These are phyloP conservation scores for Tulasnella sp. DNA, from an alignment of 768 basidiomycete species.

Conservation along the genomic window DNA sequence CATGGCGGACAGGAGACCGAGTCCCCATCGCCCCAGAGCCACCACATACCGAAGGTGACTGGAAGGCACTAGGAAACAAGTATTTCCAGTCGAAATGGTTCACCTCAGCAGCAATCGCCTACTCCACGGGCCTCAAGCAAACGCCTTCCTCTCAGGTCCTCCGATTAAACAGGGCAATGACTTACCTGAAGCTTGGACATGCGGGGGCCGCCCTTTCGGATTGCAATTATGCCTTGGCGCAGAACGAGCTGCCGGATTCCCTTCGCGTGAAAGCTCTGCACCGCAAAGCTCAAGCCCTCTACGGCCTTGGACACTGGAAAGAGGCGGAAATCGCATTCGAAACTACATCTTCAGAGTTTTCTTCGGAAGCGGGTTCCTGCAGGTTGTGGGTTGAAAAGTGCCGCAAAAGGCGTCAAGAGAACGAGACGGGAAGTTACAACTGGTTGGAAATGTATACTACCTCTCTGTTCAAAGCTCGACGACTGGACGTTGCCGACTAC, in stretches of 20 bases:
- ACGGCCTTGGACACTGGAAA: conserved; percentile 33
- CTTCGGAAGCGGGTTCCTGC: conserved; percentile 23
- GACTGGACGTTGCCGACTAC: conserved; percentile 36
- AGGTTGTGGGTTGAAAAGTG: conserved; percentile 33
- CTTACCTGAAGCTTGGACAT: conserved; percentile 35
- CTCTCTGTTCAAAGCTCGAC: conserved; percentile 26
- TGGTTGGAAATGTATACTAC: conserved; percentile 35
- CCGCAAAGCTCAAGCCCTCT: conserved; percentile 33
- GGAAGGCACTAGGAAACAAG: conserved; percentile 29
- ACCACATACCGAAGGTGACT: background rate
- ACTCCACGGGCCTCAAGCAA: conserved; percentile 33
- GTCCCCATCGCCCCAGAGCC: background rate
- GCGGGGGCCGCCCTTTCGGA: conserved; percentile 36
- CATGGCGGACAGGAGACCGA: conserved; percentile 16
- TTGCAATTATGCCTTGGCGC: conserved; percentile 32
- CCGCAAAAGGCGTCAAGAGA: conserved; percentile 33
- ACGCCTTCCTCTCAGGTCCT: conserved; percentile 33
- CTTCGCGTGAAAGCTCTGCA: conserved; percentile 35
- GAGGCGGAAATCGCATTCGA: conserved; percentile 28
- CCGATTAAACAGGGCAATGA: conserved; percentile 37
- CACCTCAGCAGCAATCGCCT: conserved; percentile 29
- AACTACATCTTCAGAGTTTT: background rate
- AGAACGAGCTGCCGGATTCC: background rate
- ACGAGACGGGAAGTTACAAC: conserved; percentile 33
- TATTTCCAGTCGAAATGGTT: conserved; percentile 20